Conservation (phyloP, 164 flowering plant genomes). For the Vitis riparia region DNA sequence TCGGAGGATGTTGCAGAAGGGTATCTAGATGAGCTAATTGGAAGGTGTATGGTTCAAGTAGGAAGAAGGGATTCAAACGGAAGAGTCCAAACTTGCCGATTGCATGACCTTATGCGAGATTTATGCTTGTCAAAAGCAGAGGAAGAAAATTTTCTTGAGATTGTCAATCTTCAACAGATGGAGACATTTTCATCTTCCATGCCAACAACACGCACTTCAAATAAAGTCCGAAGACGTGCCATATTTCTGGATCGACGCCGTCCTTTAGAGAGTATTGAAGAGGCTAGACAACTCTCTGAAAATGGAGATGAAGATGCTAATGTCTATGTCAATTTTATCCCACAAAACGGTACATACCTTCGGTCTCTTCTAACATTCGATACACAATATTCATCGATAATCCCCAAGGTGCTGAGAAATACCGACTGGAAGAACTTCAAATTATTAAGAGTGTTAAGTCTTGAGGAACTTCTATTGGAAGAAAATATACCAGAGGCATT, state of each 20-base stretch:
- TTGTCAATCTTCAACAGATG: neutral
- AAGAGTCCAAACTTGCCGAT: conserved; percentile 16
- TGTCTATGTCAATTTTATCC: too few relatives aligned
- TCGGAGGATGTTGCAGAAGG: neutral
- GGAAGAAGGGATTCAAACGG: neutral
- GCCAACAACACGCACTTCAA: neutral
- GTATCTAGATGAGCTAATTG: neutral
- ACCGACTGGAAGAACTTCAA: neutral
- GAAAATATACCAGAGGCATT: neutral
- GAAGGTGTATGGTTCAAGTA: conserved; percentile 26
- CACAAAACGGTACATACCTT: too few relatives aligned
- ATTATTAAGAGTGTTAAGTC: conserved; percentile 16
- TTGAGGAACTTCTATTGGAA: neutral
- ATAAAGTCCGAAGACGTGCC: conserved; percentile 14
- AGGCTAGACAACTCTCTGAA: too few relatives aligned
- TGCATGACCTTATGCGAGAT: conserved; percentile 38
- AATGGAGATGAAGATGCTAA: too few relatives aligned
- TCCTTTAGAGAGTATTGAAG: too few relatives aligned
- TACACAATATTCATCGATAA: too few relatives aligned
- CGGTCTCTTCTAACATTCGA: too few relatives aligned
- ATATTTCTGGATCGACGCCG: neutral
- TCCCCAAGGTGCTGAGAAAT: too few relatives aligned
- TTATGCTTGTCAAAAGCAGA: conserved; percentile 22
- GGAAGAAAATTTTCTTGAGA: conserved; percentile 18
- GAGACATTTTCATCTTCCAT: neutral